Conservation (phyloP, 495 filamentous ascomycete species). For the Lasiosphaeria miniovina region DNA sequence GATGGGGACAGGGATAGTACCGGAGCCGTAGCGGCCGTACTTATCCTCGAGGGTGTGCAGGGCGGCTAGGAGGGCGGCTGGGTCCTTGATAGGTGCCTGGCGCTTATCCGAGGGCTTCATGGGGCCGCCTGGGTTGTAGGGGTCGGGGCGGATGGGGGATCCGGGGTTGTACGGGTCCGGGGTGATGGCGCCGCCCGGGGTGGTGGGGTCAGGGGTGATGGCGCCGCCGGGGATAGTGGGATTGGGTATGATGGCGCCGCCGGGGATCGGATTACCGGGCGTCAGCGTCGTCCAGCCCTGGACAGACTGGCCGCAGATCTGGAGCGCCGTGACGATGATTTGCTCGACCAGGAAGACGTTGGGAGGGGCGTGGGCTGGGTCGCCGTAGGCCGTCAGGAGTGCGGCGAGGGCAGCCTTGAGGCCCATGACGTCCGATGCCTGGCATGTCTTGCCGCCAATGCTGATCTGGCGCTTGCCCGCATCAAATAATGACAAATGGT, state of each 20-base stretch:
- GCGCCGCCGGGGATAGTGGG: background rate
- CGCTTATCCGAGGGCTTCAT: conserved; percentile 9
- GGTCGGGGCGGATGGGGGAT: conserved; percentile 15
- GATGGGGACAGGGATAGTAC: conserved; percentile 19
- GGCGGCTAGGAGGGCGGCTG: conserved; percentile 17
- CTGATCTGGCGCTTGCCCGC: conserved; percentile 30
- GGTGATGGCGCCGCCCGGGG: background rate
- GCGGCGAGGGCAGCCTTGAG: conserved; percentile 19
- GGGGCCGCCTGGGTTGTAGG: background rate
- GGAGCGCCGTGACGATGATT: conserved; percentile 23
- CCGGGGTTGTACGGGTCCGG: conserved; percentile 33
- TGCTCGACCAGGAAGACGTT: conserved; percentile 25
- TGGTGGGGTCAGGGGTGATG: background rate
- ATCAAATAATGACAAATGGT: conserved; percentile 8
- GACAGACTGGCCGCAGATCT: conserved; percentile 21
- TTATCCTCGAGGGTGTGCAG: conserved; percentile 18
- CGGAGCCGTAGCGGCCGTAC: conserved; percentile 18
- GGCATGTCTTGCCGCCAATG: conserved; percentile 22
- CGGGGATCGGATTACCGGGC: conserved; percentile 32
- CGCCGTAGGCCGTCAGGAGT: conserved; percentile 21
- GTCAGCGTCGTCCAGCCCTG: conserved; percentile 23
- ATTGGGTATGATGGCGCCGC: conserved; percentile 18
- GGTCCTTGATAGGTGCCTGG: conserved; percentile 7
- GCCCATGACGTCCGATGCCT: conserved; percentile 16
- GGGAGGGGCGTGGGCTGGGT: conserved; percentile 16